Conservation (phyloP, 176 grass and related monocot genomes). For the Elaeis guineensis region DNA sequence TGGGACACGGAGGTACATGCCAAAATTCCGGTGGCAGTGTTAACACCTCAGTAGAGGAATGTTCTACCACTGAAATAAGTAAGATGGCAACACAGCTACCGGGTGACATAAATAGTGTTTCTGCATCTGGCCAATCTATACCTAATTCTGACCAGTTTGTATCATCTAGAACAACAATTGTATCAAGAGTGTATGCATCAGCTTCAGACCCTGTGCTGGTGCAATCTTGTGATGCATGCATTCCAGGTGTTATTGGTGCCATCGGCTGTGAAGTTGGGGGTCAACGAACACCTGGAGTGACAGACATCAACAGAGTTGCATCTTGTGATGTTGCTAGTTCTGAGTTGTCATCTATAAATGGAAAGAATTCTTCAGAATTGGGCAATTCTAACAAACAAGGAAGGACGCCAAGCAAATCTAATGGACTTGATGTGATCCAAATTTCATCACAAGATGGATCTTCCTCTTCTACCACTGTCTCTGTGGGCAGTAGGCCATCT, state of each 20-base stretch:
- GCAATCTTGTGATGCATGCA: conserved; percentile 7
- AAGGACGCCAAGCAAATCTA: conserved; percentile 4
- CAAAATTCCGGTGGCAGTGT: too few relatives aligned
- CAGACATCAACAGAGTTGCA: not conserved
- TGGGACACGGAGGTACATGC: too few relatives aligned
- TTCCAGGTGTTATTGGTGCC: not conserved
- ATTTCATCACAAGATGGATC: too few relatives aligned
- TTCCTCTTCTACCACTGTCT: too few relatives aligned
- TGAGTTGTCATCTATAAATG: conserved; percentile 8
- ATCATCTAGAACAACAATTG: conserved; percentile 2
- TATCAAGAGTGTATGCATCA: not conserved
- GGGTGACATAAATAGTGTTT: too few relatives aligned
- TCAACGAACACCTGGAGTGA: not conserved
- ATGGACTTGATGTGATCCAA: not conserved
- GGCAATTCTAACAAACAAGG: not conserved
- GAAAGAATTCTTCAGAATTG: conserved; percentile 1
- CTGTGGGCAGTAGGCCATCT: too few relatives aligned
- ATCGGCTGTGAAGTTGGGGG: not conserved
- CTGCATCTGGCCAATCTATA: too few relatives aligned
- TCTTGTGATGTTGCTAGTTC: not conserved
- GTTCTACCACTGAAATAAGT: too few relatives aligned
- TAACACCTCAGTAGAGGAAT: too few relatives aligned
- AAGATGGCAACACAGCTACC: too few relatives aligned
- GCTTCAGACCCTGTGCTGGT: conserved; percentile 11
- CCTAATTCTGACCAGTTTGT: not conserved